Base-by-base conservation (phyloP, 768 basidiomycete species). In the Psilocybe cubensis region DNA sequence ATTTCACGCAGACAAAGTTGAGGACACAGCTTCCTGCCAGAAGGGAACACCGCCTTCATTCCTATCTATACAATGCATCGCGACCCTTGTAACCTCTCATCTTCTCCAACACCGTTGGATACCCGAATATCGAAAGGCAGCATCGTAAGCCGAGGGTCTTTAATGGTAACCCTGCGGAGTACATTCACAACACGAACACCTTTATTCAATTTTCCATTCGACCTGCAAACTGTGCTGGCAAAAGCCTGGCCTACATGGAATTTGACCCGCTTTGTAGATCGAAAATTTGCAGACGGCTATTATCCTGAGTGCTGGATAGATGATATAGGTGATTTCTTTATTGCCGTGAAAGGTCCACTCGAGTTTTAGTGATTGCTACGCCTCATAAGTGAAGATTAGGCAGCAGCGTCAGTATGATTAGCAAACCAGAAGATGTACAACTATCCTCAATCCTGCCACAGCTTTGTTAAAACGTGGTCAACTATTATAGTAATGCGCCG, bases 191-290 rank as follows among this genome's bases (percentile, higher is more conserved):
- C n/a, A 66, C 66, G 43, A 63, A 71, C 48, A 69, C 73, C 1
- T 75, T 72, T 51, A 69, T 74, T 23, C 72, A 74, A 4, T 77
- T 76, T 55, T 75, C 74, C 21, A 65, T 69, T 47, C 83, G 84
- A 0, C 82, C 81, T n/a, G 71, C 74, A 14, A 80, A 80, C 60
- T 77, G 28, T 74, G 74, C 1, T 67, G 64, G 54, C 57, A 70
- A 52, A 74, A 75, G 52, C 63, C 76, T 66, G 64, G 72, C 21
- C 60, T 63, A 57, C 64, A 8, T 64, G 64, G 47, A 38, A 63
- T 29, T 50, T 75, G 27, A 50, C 72, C 27, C 65, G 61, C 38
- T 62, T 59, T 35, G 74, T 73, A 57, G 65, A 69, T 8, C 58
- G 73, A 31, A 33, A 56, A 4, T 73, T 75, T 56, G 68, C 63